These are phyloP conservation scores for Hypoxylon sp. DNA, from an alignment of 2,329 filamentous ascomycete species.

Conservation along the genomic window DNA sequence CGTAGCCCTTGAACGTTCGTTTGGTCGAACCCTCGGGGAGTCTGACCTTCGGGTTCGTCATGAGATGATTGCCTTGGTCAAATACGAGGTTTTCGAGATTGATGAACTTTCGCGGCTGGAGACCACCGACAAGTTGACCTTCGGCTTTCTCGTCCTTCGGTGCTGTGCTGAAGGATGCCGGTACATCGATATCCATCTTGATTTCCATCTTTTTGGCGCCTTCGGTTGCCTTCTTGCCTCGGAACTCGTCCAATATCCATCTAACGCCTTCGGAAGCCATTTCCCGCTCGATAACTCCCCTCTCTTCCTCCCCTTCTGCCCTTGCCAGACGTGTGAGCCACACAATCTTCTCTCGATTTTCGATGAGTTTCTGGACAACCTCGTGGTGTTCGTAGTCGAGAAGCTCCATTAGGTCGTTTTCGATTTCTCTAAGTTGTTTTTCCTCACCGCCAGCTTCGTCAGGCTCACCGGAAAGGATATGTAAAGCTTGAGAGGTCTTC, in stretches of 20 bases:
- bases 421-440: slow-evolving; percentile 87
- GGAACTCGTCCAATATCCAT: slow-evolving; percentile 86
- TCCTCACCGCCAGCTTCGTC: slow-evolving; percentile 78
- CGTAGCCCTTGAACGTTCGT: slow-evolving; percentile 95
- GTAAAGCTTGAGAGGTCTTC: slow-evolving; percentile 85
- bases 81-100: slow-evolving; percentile 97
- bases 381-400: slow-evolving; percentile 98
- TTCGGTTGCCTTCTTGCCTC: slow-evolving; percentile 71
- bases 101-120: slow-evolving; percentile 86
- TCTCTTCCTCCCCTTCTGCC: slow-evolving; percentile 80
- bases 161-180: slow-evolving; percentile 62
- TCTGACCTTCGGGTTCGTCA: slow-evolving; percentile 98
- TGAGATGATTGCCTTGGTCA: slow-evolving; percentile 97
- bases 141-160: slow-evolving; percentile 66
- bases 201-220: slow-evolving; percentile 79
- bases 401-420: slow-evolving; percentile 97
- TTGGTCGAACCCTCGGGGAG: slow-evolving; percentile 95
- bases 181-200: slow-evolving; percentile 92
- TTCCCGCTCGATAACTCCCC: slow-evolving; percentile 81
- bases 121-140: slow-evolving; percentile 76
- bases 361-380: slow-evolving; percentile 87
- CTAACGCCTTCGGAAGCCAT: slow-evolving; percentile 90
- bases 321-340: slow-evolving; percentile 91
- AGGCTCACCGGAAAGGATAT: slow-evolving; percentile 79
- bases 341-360: slow-evolving; percentile 91